Base-by-base conservation (phyloP, 2,329 filamentous ascomycete species). In the Daldinia sp. region DNA sequence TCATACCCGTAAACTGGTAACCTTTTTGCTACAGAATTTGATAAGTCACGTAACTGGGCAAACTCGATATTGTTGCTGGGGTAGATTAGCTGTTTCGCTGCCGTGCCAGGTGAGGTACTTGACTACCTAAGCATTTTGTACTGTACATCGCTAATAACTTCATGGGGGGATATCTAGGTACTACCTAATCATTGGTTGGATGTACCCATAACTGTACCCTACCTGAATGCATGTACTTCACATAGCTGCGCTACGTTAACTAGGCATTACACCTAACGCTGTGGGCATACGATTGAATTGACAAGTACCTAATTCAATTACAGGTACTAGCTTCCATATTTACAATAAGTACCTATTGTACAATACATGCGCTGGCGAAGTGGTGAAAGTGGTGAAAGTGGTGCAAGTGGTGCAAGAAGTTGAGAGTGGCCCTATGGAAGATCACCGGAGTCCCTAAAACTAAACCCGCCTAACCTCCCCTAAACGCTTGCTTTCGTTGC, bases 371-470 rank as follows among this genome's bases (percentile, higher is more conserved):
- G 8, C 21, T 47, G 25, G n/a, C n/a, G n/a, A n/a, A n/a, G n/a
- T n/a, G n/a, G 39, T 27, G 39, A 45, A 45, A 45, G 39, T n/a
- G n/a, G n/a, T n/a, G n/a, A n/a, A n/a, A n/a, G n/a, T n/a, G n/a
- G n/a, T n/a, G n/a, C n/a, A n/a, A n/a, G n/a, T n/a, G n/a, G n/a
- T n/a, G n/a, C n/a, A n/a, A n/a, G n/a, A n/a, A n/a, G n/a, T 21
- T 27, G 39, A 45, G 27, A 45, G 39, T 27, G 39, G 39, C 39
- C 39, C 39, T 45, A 13, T 67, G 58, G 58, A 60, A 67, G 65
- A 65, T 67, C 52, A 65, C 59, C 62, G 56, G 65, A 67, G 53
- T 67, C 64, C 61, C 64, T 67, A 60, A 64, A 58, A 32, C 54
- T 23, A 41, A 51, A 47, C 61, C 54, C 58, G 56, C 49, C 58